Percentiles rank a stretch among this genome's conserved stretches.
These are phyloP conservation scores for Fusarium pseudoanthophilum DNA, from an alignment of 2,329 filamentous ascomycete genomes.

Conservation along the genomic window DNA sequence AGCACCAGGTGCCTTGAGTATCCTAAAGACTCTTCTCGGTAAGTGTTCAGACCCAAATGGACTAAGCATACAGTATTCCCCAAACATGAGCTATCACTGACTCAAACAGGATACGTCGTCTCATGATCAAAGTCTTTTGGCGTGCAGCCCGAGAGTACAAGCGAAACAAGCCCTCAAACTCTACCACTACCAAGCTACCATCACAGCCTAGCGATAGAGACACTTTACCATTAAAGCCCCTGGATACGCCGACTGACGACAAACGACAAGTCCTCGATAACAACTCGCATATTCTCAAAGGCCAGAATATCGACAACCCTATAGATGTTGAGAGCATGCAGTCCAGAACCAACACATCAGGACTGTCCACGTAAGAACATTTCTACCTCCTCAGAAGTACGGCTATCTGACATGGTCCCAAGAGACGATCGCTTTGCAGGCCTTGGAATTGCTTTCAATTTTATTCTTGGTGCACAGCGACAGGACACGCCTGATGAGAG, in stretches of 20 bases:
- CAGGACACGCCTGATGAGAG: neutral
- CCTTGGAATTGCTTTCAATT: too few species aligned
- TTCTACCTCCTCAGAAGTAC: neutral
- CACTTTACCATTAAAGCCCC: neutral
- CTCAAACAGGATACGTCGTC: slow-evolving; percentile 11
- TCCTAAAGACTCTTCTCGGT: slow-evolving; percentile 2
- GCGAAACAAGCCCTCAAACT: neutral
- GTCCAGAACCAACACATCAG: neutral
- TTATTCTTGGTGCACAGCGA: neutral
- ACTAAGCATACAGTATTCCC: slow-evolving; percentile 6
- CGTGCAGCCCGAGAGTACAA: slow-evolving; percentile 16
- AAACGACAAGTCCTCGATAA: neutral
- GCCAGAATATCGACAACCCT: neutral
- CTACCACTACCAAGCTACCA: neutral
- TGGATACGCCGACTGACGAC: neutral
- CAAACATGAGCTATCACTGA: neutral
- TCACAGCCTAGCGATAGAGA: neutral
- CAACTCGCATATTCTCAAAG: neutral
- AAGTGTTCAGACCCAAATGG: neutral
- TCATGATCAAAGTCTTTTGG: slow-evolving; percentile 29
- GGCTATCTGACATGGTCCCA: neutral
- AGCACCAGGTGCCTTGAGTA: slow-evolving; percentile 14
- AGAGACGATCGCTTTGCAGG: neutral
- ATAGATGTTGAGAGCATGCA: slow-evolving; percentile 17
- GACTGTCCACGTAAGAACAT: neutral